These are phyloP conservation scores for Trichoderma endophyticum DNA, from an alignment of 2,329 filamentous ascomycete species.

Conservation along the genomic window DNA sequence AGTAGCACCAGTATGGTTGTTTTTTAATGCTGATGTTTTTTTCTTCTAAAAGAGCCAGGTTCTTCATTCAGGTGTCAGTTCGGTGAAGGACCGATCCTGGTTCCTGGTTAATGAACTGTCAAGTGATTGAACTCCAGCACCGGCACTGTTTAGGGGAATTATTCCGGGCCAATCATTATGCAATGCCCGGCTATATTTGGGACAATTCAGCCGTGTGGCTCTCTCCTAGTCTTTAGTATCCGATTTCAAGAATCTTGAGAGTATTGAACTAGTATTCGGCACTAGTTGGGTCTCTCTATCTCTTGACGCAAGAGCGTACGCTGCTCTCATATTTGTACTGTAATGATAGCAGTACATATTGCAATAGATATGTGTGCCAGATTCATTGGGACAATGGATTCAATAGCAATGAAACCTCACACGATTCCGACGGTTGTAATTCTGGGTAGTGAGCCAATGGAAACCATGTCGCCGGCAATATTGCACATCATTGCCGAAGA, in stretches of 20 bases:
- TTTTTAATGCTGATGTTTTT: neutral
- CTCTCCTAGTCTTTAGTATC: neutral
- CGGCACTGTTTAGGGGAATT: neutral
- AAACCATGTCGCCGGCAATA: neutral
- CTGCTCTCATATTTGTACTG: neutral
- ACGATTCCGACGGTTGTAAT: neutral
- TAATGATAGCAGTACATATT: neutral
- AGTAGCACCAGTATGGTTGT: neutral
- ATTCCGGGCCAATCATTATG: neutral
- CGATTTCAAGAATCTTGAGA: neutral
- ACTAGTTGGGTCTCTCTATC: neutral
- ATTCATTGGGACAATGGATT: neutral
- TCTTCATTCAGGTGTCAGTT: neutral
- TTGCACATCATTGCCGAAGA: neutral
- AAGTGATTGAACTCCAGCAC: neutral
- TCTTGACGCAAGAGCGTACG: neutral
- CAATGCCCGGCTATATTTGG: neutral
- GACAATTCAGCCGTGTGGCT: neutral
- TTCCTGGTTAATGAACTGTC: neutral
- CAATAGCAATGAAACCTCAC: no score
- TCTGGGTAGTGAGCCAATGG: neutral
- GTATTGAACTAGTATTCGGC: neutral
- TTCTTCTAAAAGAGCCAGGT: neutral
- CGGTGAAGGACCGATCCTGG: neutral
- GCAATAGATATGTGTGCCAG: neutral